Evolutionary conservation across 495 filamentous ascomycete genomes (phyloP).

Genomic region (Neurospora hispaniola): DNA sequence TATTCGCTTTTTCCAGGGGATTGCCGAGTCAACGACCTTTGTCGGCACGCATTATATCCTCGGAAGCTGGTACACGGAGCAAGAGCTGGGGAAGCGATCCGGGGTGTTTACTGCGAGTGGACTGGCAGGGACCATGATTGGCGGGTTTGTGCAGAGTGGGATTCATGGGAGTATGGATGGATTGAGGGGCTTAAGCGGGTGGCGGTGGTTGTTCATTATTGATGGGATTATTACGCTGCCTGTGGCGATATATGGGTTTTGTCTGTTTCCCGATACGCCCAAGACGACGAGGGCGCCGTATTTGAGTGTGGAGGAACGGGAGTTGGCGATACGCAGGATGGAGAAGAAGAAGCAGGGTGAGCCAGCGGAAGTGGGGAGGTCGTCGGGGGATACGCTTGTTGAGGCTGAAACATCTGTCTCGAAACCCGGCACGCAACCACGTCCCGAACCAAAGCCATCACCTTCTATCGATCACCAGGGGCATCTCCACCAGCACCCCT

Average conservation of each 20-base stretch:
- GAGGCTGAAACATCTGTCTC: not conserved
- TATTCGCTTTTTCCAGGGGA: slow-evolving; percentile 60
- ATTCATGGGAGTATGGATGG: slow-evolving; percentile 45
- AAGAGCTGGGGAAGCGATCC: slow-evolving; percentile 53
- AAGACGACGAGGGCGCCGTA: slow-evolving; percentile 43
- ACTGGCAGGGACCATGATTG: slow-evolving; percentile 39
- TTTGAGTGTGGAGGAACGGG: slow-evolving; percentile 29
- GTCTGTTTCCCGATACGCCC: slow-evolving; percentile 52
- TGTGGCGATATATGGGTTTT: slow-evolving; percentile 46
- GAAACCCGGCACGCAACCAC: not conserved
- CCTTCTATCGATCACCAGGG: not conserved
- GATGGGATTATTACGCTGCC: slow-evolving; percentile 44
- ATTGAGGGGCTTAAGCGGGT: slow-evolving; percentile 41
- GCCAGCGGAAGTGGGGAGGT: not conserved
- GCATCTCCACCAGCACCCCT: too few species aligned
- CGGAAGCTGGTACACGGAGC: slow-evolving; percentile 55
- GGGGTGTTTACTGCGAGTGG: slow-evolving; percentile 45
- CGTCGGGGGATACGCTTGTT: not conserved
- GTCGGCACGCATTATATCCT: slow-evolving; percentile 57
- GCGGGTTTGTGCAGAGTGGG: slow-evolving; percentile 49
- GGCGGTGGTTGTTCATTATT: slow-evolving; percentile 59
- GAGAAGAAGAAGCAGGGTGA: not conserved
- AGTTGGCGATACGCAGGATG: slow-evolving; percentile 32
- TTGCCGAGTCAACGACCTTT: slow-evolving; percentile 50
- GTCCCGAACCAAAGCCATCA: not conserved